Conservation (phyloP, 2,329 filamentous ascomycete genomes). For the Cytospora piceae region DNA sequence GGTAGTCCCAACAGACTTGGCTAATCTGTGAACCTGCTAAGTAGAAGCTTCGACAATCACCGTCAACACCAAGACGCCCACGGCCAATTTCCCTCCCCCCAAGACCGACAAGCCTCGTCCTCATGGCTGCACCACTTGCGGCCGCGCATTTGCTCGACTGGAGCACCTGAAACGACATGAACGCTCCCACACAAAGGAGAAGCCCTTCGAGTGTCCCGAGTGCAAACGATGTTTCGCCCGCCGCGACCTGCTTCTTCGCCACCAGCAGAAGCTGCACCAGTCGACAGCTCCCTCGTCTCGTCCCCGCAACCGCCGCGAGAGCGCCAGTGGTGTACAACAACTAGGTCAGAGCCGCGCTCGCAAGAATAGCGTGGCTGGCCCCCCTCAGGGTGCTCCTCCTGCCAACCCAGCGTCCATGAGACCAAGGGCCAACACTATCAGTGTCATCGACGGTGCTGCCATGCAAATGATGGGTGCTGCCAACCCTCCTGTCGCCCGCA, state of each 20-base stretch:
- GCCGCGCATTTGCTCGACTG: constrained; percentile 88
- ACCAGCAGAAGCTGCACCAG: constrained; percentile 98
- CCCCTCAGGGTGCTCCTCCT: constrained; percentile 44
- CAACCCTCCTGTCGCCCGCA: constrained; percentile 56
- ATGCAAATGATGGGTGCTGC: constrained; percentile 71
- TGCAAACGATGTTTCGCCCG: constrained; percentile 94
- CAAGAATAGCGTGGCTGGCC: constrained; percentile 84
- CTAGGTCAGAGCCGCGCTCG: constrained; percentile 74
- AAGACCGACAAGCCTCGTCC: constrained; percentile 98
- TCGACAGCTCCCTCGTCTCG: constrained; percentile 85
- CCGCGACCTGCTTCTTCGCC: constrained; percentile 85
- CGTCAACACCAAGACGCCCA: constrained; percentile 49
- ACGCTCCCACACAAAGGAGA: constrained; percentile 97
- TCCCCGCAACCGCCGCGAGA: constrained; percentile 87
- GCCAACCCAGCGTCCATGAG: constrained; percentile 67
- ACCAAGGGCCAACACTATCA: constrained; percentile 93
- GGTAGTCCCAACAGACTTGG: constrained; percentile 1
- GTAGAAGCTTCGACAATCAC: constrained; percentile 53
- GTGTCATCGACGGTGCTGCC: constrained; percentile 80
- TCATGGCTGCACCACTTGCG: constrained; percentile 90
- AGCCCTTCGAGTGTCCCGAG: constrained; percentile 96
- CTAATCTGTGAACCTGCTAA: constrained; percentile 22
- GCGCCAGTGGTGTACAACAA: constrained; percentile 70
- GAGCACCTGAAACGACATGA: constrained; percentile 98
- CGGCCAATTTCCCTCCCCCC: constrained; percentile 69